Evolutionary conservation across 139 green algal species (phyloP).

Genomic region (Chlamydomonas incerta): DNA sequence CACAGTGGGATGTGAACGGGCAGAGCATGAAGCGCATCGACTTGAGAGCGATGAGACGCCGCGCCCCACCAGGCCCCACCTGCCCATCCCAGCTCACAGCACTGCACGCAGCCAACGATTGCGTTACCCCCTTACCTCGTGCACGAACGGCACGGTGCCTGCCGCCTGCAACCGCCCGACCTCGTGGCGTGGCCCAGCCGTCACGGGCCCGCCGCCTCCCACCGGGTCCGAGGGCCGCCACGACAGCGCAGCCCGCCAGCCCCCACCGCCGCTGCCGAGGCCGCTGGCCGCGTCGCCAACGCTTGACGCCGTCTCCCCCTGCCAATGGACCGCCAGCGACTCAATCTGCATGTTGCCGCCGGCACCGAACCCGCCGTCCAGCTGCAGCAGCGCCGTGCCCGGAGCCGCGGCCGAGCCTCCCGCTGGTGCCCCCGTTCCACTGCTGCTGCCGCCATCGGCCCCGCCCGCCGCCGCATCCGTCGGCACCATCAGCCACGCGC

Average conservation of each 20-base stretch:
- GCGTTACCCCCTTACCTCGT: background rate
- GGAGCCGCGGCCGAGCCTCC: too few relatives aligned
- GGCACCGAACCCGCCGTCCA: slow-evolving; percentile 10
- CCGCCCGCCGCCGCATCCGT: background rate
- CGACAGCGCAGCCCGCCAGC: slow-evolving; percentile 16
- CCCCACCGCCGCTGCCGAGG: background rate
- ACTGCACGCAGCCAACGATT: background rate
- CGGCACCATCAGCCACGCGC: slow-evolving; percentile 14
- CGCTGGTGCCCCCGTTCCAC: background rate
- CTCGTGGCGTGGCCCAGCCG: slow-evolving; percentile 10
- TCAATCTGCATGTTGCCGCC: slow-evolving; percentile 8
- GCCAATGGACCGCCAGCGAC: background rate
- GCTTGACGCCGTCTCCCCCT: background rate
- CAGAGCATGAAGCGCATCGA: too few relatives aligned
- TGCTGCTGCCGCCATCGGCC: background rate
- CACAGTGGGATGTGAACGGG: too few relatives aligned
- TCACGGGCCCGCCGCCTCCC: background rate
- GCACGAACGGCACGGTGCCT: background rate
- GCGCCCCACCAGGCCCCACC: too few relatives aligned
- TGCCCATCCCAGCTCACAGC: too few relatives aligned
- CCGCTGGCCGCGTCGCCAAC: background rate
- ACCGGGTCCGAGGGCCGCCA: background rate
- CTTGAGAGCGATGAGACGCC: too few relatives aligned
- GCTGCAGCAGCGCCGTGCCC: background rate
- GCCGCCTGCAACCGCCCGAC: background rate